phyloP scores from a whole-genome alignment of 1,284 basidiomycete species.

The Boletus semigastroideus region DNA sequence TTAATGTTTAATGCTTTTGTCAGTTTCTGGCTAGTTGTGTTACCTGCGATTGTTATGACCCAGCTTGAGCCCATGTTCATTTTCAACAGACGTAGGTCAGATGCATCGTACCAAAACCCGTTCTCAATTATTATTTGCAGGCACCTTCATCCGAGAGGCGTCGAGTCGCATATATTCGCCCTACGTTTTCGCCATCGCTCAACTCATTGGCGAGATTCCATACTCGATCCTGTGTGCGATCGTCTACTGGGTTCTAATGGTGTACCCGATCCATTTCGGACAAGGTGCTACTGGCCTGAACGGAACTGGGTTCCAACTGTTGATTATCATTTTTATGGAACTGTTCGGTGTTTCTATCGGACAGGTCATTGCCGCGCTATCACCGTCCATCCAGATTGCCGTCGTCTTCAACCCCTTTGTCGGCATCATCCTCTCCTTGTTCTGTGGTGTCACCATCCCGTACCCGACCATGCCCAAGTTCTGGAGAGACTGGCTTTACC shows the following conservation, averaged over 20 bases:
- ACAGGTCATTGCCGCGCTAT: slow-evolving; percentile 73
- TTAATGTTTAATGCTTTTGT: neutral
- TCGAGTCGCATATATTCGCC: slow-evolving; percentile 79
- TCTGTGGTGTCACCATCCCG: slow-evolving; percentile 84
- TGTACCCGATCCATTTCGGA: slow-evolving; percentile 74
- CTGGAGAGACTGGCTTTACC: slow-evolving; percentile 78
- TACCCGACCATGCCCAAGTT: slow-evolving; percentile 66
- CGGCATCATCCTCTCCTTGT: slow-evolving; percentile 63
- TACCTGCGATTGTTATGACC: slow-evolving; percentile 76
- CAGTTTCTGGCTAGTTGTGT: slow-evolving; percentile 68
- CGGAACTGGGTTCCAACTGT: slow-evolving; percentile 75
- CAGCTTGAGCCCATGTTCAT: slow-evolving; percentile 90
- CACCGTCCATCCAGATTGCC: slow-evolving; percentile 73
- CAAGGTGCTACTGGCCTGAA: slow-evolving; percentile 57
- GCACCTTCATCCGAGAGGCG: slow-evolving; percentile 70
- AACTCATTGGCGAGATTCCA: slow-evolving; percentile 81
- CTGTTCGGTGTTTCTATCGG: slow-evolving; percentile 79
- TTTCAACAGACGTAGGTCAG: slow-evolving; percentile 60
- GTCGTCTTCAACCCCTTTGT: slow-evolving; percentile 83
- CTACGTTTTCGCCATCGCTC: slow-evolving; percentile 80
- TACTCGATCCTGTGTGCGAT: slow-evolving; percentile 73
- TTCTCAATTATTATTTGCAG: slow-evolving; percentile 15
- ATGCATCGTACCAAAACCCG: neutral
- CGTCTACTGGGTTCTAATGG: slow-evolving; percentile 79
- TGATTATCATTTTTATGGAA: slow-evolving; percentile 72